Conservation (phyloP, 352 stramenopile species). For the Globisporangium perplexum region DNA sequence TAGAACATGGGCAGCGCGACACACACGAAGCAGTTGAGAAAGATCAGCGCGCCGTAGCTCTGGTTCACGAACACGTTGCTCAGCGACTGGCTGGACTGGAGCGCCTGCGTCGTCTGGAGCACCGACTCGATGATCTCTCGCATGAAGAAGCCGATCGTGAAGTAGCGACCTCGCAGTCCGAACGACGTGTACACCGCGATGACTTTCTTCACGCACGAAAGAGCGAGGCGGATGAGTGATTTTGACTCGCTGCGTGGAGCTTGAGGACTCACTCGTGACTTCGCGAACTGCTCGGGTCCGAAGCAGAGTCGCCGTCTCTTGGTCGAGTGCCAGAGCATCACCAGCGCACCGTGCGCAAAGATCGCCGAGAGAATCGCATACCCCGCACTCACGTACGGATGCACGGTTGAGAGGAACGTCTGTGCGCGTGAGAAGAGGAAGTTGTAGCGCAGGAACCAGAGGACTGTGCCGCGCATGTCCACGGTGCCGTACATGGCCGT, state of each 20-base stretch:
- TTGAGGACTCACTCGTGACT: background rate
- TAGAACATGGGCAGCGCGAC: constrained; percentile 20
- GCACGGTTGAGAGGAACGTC: constrained; percentile 7
- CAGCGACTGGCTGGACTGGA: constrained; percentile 17
- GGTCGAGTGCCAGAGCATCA: constrained; percentile 11
- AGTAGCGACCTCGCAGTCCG: constrained; percentile 11
- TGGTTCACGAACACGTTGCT: constrained; percentile 28
- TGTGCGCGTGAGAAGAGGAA: constrained; percentile 16
- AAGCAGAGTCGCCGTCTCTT: constrained; percentile 4
- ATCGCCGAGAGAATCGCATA: constrained; percentile 3
- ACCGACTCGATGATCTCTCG: constrained; percentile 18
- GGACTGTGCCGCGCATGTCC: constrained; percentile 2
- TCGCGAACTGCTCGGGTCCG: background rate
- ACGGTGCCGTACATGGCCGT: constrained; percentile 9
- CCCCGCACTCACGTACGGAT: constrained; percentile 3
- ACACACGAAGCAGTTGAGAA: constrained; percentile 25
- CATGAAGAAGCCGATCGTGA: constrained; percentile 9
- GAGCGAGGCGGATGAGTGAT: background rate
- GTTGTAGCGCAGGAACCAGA: constrained; percentile 12
- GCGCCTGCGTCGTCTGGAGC: constrained; percentile 21
- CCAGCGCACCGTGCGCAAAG: constrained; percentile 5
- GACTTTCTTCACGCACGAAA: background rate
- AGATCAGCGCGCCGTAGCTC: constrained; percentile 20
- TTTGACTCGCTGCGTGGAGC: background rate
- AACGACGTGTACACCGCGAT: background rate